These are phyloP conservation scores for Atractiella rhizophila DNA, from an alignment of 768 basidiomycete species.

Conservation along the genomic window DNA sequence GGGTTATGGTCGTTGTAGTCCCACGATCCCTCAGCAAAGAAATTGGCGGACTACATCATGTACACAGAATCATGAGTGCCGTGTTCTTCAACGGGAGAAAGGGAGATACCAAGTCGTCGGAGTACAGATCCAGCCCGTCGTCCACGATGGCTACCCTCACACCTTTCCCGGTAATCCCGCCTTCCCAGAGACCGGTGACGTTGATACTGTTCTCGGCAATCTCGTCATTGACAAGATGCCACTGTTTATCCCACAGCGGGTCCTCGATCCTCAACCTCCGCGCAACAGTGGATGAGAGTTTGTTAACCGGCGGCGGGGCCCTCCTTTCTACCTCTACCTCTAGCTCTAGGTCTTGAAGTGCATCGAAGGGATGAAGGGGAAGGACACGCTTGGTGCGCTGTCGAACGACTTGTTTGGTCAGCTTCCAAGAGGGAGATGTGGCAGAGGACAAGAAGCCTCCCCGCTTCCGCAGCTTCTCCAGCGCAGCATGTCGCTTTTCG, in stretches of 20 bases:
- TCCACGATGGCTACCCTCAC: conserved; percentile 73
- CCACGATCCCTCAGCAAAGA: conserved; percentile 3
- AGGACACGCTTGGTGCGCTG: conserved; percentile 21
- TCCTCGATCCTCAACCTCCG: conserved; percentile 44
- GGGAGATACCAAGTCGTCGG: too few relatives aligned
- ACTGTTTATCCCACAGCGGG: conserved; percentile 60
- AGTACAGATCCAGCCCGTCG: conserved; percentile 90
- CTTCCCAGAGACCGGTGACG: conserved; percentile 71
- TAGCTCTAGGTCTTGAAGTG: background rate
- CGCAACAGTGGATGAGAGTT: conserved; percentile 24
- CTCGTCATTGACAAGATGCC: conserved; percentile 81
- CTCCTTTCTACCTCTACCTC: background rate
- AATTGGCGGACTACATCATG: background rate
- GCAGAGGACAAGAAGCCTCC: conserved; percentile 28
- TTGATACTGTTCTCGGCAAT: conserved; percentile 55
- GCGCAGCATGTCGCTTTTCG: too few relatives aligned
- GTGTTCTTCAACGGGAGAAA: too few relatives aligned
- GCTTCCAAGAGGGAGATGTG: conserved; percentile 23
- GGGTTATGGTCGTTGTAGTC: conserved; percentile 86
- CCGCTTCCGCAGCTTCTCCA: too few relatives aligned
- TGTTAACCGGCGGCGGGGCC: conserved; percentile 1
- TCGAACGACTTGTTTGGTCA: conserved; percentile 16
- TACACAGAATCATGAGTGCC: background rate
- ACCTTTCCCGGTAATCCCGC: conserved; percentile 66
- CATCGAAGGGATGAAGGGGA: conserved; percentile 8